These are phyloP conservation scores for Pestalotiopsis sp. DNA, from an alignment of 2,329 filamentous ascomycete species.

Conservation along the genomic window DNA sequence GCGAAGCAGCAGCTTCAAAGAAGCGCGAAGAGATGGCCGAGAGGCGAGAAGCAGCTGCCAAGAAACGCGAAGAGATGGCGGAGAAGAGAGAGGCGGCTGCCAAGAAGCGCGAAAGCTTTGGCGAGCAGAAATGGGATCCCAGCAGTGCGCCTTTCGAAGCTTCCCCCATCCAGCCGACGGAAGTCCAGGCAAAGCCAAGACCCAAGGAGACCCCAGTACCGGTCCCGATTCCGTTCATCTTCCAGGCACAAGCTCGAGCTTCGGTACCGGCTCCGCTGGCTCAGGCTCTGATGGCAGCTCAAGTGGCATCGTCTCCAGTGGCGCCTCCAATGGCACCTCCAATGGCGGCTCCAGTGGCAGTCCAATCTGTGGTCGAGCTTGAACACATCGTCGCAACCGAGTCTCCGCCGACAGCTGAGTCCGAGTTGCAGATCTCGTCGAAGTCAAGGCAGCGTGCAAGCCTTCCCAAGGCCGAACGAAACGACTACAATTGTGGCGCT, in stretches of 20 bases:
- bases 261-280: background rate
- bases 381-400: background rate
- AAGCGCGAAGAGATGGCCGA: conserved; percentile 32
- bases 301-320: too few relatives aligned
- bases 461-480: conserved; percentile 33
- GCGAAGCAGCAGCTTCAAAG: background rate
- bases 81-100: background rate
- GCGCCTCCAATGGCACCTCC: background rate
- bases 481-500: conserved; percentile 34
- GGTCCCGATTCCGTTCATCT: background rate
- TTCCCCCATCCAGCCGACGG: conserved; percentile 6
- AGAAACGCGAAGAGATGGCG: conserved; percentile 22
- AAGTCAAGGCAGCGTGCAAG: conserved; percentile 25
- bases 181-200: background rate
- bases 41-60: conserved; percentile 9
- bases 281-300: background rate
- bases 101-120: conserved; percentile 11
- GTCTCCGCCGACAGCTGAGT: too few relatives aligned
- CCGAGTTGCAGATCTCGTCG: background rate
- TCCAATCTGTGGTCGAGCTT: background rate
- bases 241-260: background rate
- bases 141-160: background rate
- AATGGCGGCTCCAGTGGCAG: background rate
- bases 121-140: conserved; percentile 6
- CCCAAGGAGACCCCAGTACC: background rate